A percentile compares a stretch with the other conserved stretches of the same genome.
These are phyloP conservation scores for Dichomitus squalens DNA, from an alignment of 1,284 basidiomycete genomes.

Conservation along the genomic window DNA sequence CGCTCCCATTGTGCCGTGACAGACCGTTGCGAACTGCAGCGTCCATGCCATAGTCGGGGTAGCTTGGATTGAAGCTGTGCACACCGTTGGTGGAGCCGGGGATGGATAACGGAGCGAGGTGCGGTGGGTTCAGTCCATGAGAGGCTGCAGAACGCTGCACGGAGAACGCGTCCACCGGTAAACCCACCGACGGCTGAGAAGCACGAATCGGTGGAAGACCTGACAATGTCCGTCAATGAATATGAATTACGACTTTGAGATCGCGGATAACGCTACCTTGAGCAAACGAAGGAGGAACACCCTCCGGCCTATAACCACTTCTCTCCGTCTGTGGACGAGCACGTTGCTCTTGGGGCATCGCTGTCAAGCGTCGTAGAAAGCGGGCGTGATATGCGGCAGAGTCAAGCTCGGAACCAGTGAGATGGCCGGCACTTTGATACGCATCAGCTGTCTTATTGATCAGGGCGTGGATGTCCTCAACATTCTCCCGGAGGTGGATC, in stretches of 20 bases:
- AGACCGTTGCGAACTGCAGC: conserved; percentile 1
- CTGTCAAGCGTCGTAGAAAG: conserved; percentile 70
- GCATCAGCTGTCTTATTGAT: conserved; percentile 74
- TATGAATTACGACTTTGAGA: not conserved
- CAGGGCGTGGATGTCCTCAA: conserved; percentile 60
- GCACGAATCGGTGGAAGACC: conserved; percentile 17
- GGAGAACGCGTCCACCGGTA: conserved; percentile 5
- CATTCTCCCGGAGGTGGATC: conserved; percentile 56
- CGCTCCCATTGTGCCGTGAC: not conserved
- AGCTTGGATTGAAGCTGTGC: not conserved
- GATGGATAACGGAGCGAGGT: conserved; percentile 16
- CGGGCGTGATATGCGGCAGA: conserved; percentile 69
- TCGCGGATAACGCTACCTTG: conserved; percentile 1
- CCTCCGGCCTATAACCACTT: conserved; percentile 9
- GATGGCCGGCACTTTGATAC: conserved; percentile 66
- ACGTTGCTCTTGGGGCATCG: conserved; percentile 57
- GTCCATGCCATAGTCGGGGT: conserved; percentile 8
- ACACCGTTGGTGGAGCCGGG: conserved; percentile 4
- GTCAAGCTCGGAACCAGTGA: conserved; percentile 60
- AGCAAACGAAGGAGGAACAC: conserved; percentile 14
- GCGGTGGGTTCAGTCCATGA: not conserved
- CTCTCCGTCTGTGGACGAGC: conserved; percentile 39
- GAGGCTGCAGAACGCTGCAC: conserved; percentile 4
- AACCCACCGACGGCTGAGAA: not conserved
- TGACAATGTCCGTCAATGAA: not conserved